Conservation (phyloP, 495 filamentous ascomycete species). For the Lophium mytilinum region DNA sequence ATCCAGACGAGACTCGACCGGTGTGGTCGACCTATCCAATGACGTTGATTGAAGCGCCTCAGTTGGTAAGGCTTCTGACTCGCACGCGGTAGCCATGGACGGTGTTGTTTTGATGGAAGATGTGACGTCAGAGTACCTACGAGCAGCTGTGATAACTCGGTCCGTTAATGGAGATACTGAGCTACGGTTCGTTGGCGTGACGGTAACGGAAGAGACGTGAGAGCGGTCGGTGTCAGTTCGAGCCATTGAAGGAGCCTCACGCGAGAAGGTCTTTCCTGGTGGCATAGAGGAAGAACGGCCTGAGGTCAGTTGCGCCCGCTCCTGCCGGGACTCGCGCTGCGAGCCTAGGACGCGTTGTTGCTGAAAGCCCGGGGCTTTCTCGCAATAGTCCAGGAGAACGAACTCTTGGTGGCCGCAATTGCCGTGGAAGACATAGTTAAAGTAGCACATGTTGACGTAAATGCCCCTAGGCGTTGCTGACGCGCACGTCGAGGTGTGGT, state of each 20-base stretch:
- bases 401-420: constrained; percentile 21
- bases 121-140: too few species aligned
- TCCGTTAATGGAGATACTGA: too few species aligned
- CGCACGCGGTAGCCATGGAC: too few species aligned
- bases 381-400: constrained; percentile 11
- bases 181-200: too few species aligned
- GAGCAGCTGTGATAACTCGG: too few species aligned
- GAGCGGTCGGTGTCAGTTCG: too few species aligned
- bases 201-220: too few species aligned
- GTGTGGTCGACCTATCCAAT: neutral
- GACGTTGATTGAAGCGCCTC: neutral
- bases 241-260: too few species aligned
- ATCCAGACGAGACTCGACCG: too few species aligned
- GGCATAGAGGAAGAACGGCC: neutral
- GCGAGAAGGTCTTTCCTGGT: too few species aligned
- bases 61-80: too few species aligned
- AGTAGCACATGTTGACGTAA: constrained; percentile 20
- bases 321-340: neutral
- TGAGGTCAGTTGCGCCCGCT: neutral
- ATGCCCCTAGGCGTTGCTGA: neutral
- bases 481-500: neutral
- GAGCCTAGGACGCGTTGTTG: neutral
- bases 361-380: constrained; percentile 6
- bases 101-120: too few species aligned
- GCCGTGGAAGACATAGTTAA: constrained; percentile 18